Conservation (phyloP, 352 stramenopile species). For the Thraustotheca clavata region DNA sequence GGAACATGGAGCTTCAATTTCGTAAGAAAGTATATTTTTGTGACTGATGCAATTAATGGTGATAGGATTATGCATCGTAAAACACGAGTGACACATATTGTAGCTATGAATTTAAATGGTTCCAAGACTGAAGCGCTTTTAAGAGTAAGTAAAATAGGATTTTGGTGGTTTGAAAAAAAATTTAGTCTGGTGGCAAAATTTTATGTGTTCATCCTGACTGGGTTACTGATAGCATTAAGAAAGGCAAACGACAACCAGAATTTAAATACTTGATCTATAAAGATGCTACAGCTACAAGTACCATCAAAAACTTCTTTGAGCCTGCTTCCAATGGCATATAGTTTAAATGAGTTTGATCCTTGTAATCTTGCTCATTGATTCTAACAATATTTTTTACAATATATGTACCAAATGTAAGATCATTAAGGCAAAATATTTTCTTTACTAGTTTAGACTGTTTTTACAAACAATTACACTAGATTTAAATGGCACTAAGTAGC, state of each 20-base stretch:
- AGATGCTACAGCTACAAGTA: constrained; percentile 1
- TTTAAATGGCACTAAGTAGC: too few species aligned
- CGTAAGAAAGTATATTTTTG: constrained; percentile 25
- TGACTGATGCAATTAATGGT: not conserved
- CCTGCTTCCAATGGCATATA: too few species aligned
- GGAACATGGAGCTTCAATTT: constrained; percentile 61
- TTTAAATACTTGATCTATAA: constrained; percentile 66
- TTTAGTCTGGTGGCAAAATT: constrained; percentile 42
- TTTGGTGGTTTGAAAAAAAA: not conserved
- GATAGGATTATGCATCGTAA: constrained; percentile 25
- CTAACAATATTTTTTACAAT: too few species aligned
- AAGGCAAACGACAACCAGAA: constrained; percentile 47
- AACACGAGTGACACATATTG: constrained; percentile 69
- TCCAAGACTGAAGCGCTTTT: constrained; percentile 64
- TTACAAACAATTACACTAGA: too few species aligned
- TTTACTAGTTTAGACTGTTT: too few species aligned
- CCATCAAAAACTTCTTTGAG: not conserved
- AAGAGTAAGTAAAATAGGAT: constrained; percentile 31
- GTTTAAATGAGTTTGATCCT: too few species aligned
- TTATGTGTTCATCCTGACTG: constrained; percentile 69
- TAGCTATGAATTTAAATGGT: constrained; percentile 65
- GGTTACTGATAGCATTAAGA: constrained; percentile 67
- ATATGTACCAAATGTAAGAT: too few species aligned
- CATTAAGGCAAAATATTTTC: too few species aligned
- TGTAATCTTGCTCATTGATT: too few species aligned